These are phyloP conservation scores for Termitomyces sp. DNA, from an alignment of 768 basidiomycete species.

Conservation along the genomic window DNA sequence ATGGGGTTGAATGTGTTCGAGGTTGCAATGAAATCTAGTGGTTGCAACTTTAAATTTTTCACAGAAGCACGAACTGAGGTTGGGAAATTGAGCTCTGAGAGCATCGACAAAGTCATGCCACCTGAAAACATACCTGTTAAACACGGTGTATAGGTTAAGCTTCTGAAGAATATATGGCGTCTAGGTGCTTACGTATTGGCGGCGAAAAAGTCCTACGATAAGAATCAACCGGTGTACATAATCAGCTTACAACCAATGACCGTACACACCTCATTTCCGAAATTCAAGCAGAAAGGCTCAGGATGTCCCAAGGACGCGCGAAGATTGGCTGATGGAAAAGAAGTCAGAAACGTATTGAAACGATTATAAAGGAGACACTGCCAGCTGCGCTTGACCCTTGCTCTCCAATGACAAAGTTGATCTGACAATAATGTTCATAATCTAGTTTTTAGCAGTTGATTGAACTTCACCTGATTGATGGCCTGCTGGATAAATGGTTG, in stretches of 20 bases:
- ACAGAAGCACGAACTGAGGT: constrained; percentile 29
- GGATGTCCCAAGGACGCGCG: constrained; percentile 53
- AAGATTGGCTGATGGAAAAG: constrained; percentile 39
- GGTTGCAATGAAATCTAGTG: constrained; percentile 48
- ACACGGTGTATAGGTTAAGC: neutral
- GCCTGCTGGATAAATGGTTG: constrained; percentile 50
- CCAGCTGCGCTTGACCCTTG: constrained; percentile 33
- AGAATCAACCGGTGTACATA: neutral
- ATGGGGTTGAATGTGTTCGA: constrained; percentile 29
- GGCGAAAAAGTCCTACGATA: constrained; percentile 17
- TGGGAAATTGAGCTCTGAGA: constrained; percentile 37
- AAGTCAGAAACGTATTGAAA: neutral
- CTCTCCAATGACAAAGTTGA: constrained; percentile 52
- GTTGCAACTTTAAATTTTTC: neutral
- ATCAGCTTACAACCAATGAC: neutral
- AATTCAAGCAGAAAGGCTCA: constrained; percentile 42
- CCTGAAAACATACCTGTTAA: constrained; percentile 37
- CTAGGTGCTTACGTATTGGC: constrained; percentile 13
- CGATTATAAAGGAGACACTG: neutral
- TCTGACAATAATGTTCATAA: constrained; percentile 20
- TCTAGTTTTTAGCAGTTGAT: neutral
- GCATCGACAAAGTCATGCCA: constrained; percentile 39
- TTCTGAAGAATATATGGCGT: too few species aligned
- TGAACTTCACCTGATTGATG: constrained; percentile 33
- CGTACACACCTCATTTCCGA: constrained; percentile 46